Base-by-base conservation (phyloP, 2,329 filamentous ascomycete genomes). In the Botrytis pseudocinerea region DNA sequence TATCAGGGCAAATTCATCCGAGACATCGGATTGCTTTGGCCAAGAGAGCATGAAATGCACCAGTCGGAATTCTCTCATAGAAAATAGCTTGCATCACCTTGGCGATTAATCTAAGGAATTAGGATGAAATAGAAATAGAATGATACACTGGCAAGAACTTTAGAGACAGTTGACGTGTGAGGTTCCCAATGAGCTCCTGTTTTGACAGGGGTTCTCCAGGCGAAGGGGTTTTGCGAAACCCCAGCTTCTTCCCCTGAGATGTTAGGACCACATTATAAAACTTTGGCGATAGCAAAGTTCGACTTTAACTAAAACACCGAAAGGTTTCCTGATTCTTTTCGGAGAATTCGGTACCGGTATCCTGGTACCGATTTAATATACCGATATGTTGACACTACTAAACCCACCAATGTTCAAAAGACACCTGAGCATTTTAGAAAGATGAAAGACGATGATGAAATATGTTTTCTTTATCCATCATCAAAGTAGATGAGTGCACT, bases 301-400 rank as follows among this genome's bases (percentile, higher is more conserved):
- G 48, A 54, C 14, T 54, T 54, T 54, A 16, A 54, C 12, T 5
- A 25, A 25, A 54, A 54, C 48, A n/a, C 48, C 85, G 84, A 80
- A 88, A 87, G 5, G 72, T 71, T 8, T 18, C n/a, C n/a, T 57
- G 6, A 28, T 32, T 57, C 14, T 28, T 28, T 28, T 32, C 16
- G 18, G n/a, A 28, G 51, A 28, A 6, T 0, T 57, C 32, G 51
- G 14, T 57, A 57, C 28, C 28, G 51, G 6, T 57, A 57, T 57
- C 28, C 16, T 57, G 28, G 5, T 12, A 9, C 51, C 28, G 66
- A 57, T 74, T 71, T 16, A 20, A 14, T 28, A 69, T 54, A 57
- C 72, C 66, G 12, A 57, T 57, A 8, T 57, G 51, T 28, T 6
- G n/a, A 28, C n/a, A 28, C 7, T 28, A 57, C 14, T 18, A 57